Percentiles rank a stretch among this genome's conserved stretches.
phyloP scores from a whole-genome alignment of 305 asterid genomes.

The Rubia peregrina region DNA sequence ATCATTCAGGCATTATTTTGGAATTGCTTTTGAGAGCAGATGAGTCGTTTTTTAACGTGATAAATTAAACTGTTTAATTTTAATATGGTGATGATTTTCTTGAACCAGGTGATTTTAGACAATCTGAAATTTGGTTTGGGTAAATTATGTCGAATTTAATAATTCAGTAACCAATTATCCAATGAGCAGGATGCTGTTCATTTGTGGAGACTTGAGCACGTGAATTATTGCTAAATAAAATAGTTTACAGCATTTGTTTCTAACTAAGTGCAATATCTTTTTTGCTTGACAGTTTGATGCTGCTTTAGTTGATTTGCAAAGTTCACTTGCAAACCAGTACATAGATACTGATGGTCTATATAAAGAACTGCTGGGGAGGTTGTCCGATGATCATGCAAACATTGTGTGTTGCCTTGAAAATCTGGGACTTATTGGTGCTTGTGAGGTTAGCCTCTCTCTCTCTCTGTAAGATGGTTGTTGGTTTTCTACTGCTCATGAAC shows the following conservation, averaged over 20 bases:
- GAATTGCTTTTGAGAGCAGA: not conserved
- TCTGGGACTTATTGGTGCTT: conserved; percentile 74
- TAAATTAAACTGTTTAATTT: not conserved
- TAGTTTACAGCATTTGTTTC: not conserved
- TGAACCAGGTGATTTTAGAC: not conserved
- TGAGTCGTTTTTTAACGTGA: not conserved
- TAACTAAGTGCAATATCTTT: conserved; percentile 1
- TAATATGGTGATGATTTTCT: not conserved
- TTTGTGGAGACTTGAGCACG: not conserved
- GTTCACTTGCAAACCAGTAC: conserved; percentile 23
- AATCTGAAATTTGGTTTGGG: not conserved
- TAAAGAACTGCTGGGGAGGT: conserved; percentile 39
- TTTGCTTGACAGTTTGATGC: conserved; percentile 48
- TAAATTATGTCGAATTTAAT: not conserved
- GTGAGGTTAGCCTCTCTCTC: conserved; percentile 45
- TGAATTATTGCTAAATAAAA: not conserved
- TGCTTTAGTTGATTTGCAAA: conserved; percentile 39
- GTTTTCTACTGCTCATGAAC: not conserved
- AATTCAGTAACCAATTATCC: not conserved
- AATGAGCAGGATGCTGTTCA: not conserved
- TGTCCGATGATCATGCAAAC: conserved; percentile 39
- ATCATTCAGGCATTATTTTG: not conserved
- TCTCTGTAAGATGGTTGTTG: not conserved
- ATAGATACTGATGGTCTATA: conserved; percentile 26
- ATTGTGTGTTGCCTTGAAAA: conserved; percentile 64